Percentiles rank a stretch among this genome's conserved stretches.
Evolutionary conservation across 2,329 filamentous ascomycete genomes (phyloP).

Genomic region (Metarhizium album): DNA sequence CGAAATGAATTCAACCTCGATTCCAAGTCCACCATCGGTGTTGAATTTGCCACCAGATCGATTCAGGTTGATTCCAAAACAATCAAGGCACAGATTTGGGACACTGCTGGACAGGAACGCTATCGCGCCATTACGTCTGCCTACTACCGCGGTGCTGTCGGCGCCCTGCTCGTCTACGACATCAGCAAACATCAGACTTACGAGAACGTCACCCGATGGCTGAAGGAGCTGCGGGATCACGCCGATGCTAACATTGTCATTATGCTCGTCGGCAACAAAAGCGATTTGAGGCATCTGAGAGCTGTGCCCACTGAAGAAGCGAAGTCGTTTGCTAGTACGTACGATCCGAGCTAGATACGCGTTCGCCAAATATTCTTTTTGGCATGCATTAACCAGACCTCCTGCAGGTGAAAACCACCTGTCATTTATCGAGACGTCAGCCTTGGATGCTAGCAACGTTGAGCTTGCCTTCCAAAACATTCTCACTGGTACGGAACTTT

Average conservation of each 20-base stretch:
- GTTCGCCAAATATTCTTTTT: no score
- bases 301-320: conserved; percentile 97
- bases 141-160: conserved; percentile 96
- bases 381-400: conserved; percentile 4
- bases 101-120: conserved; percentile 96
- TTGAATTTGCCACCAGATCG: conserved; percentile 96
- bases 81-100: conserved; percentile 99
- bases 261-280: conserved; percentile 99
- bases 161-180: conserved; percentile 95
- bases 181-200: conserved; percentile 99
- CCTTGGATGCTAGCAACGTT: conserved; percentile 96
- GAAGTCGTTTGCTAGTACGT: conserved; percentile 89
- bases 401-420: conserved; percentile 83
- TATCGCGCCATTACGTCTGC: conserved; percentile 98
- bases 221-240: conserved; percentile 97
- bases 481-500: conserved; percentile 63
- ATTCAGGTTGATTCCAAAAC: conserved; percentile 99
- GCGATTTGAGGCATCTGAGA: conserved; percentile 96
- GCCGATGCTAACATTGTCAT: conserved; percentile 99
- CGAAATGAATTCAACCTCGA: conserved; percentile 99
- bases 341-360: neutral
- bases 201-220: conserved; percentile 96
- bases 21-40: conserved; percentile 98
- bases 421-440: conserved; percentile 98
- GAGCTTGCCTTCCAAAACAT: conserved; percentile 99